Conservation (phyloP, 495 filamentous ascomycete genomes). For the Neurospora terricola region DNA sequence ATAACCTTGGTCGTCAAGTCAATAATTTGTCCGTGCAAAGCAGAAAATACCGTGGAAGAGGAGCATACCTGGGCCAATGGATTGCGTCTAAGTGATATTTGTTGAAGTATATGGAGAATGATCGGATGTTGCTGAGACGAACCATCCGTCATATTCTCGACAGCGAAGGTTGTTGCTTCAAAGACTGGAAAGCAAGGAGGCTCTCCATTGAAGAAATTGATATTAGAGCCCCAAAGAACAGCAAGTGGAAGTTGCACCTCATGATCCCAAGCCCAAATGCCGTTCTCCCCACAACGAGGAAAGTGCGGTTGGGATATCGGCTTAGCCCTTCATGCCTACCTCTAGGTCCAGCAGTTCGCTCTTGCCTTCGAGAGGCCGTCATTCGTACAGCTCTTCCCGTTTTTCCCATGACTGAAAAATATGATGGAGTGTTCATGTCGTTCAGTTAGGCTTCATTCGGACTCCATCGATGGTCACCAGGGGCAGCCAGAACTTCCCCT, state of each 20-base stretch:
- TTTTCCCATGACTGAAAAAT: not conserved
- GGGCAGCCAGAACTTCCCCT: not conserved
- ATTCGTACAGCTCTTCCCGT: not conserved
- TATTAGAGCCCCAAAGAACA: not conserved
- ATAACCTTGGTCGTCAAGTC: not conserved
- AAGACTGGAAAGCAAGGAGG: not conserved
- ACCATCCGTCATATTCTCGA: not conserved
- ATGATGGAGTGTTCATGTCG: not conserved
- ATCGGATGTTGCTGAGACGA: not conserved
- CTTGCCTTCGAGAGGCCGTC: not conserved
- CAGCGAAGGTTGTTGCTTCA: not conserved
- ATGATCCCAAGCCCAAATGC: not conserved
- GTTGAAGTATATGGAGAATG: not conserved
- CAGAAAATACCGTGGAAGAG: no score
- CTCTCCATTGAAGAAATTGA: not conserved
- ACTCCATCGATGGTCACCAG: not conserved
- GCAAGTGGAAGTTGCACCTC: not conserved
- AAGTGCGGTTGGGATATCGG: not conserved
- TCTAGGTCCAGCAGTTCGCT: not conserved
- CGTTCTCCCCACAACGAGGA: not conserved
- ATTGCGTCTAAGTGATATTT: not conserved
- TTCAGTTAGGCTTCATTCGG: not conserved
- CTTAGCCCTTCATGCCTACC: not conserved
- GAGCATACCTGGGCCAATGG: not conserved
- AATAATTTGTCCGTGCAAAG: not conserved